Evolutionary conservation across 2,329 filamentous ascomycete species (phyloP), one percentile per base, ranked within the genome.

Genomic region (Teratosphaeria pseudoeucalypti): DNA sequence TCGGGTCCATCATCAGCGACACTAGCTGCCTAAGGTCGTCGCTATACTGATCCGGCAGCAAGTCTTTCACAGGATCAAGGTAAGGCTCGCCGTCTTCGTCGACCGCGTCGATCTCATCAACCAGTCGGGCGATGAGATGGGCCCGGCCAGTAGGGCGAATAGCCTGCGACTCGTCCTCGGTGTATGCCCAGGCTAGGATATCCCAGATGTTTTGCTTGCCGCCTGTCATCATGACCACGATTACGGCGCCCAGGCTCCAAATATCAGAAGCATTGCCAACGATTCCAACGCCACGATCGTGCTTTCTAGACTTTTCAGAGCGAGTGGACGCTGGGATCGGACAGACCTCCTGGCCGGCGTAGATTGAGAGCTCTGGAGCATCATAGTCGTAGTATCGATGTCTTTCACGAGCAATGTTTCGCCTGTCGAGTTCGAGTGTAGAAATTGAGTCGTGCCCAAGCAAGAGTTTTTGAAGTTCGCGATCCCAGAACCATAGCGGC

Each of bases 221-320:
- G 16, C 56, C 49, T 27, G 26, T 54, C 56, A 58, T 53, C 56
- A 58, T 58, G 12, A 32, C 56, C 23, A 54, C 56, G 26, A 52
- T 52, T 3, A 52, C 43, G 12, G 56, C 56, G 10, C 56, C 56
- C 29, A 58, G 19, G 23, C 43, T 53, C 56, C 56, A 58, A 14
- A 58, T 37, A 54, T 58, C 56, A 19, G 26, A 19, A 19, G 26
- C n/a, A 11, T n/a, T 29, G 37, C 49, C 56, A 10, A 49, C 43
- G 7, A n/a, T 49, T 10, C 43, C 43, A 19, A 1, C 37, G 11
- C 43, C 19, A 49, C 10, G 43, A 23, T n/a, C n/a, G 19, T 19
- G 19, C 43, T 23, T 49, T 6, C 23, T n/a, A 3, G 19, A 49
- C 16, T 23, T 23, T 1, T 19, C 5, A n/a, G 19, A 49, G n/a